phyloP scores from a whole-genome alignment of 352 stramenopile genomes.

The Globisporangium nodosum region DNA sequence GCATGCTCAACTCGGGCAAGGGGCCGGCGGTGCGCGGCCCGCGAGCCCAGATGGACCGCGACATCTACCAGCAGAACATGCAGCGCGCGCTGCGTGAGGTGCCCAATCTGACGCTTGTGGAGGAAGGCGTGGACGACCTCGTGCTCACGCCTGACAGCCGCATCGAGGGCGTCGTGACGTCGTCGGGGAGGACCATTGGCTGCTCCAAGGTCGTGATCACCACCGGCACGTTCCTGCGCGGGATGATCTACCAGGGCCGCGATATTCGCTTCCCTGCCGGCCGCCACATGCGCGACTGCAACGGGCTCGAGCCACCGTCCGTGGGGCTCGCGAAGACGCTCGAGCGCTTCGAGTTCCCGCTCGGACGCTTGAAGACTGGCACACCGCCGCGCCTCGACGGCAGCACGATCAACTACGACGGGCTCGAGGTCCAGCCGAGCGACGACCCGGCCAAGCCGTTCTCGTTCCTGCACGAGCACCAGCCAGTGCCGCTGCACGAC shows the following conservation, averaged over 20 bases:
- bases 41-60: constrained; percentile 95
- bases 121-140: constrained; percentile 95
- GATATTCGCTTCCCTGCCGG: constrained; percentile 91
- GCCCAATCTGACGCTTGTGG: constrained; percentile 90
- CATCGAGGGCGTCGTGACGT: constrained; percentile 62
- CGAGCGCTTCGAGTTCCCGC: constrained; percentile 88
- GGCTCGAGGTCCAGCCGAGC: constrained; percentile 88
- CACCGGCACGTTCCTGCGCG: constrained; percentile 97
- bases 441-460: constrained; percentile 91
- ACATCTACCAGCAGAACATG: constrained; percentile 96
- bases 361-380: constrained; percentile 96
- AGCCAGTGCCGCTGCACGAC: constrained; percentile 56
- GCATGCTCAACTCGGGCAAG: constrained; percentile 95
- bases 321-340: constrained; percentile 93
- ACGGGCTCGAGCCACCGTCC: constrained; percentile 91
- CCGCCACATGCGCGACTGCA: constrained; percentile 84
- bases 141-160: constrained; percentile 56
- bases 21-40: constrained; percentile 85
- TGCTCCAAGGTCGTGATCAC: constrained; percentile 91
- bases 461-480: constrained; percentile 91
- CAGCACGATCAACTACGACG: constrained; percentile 94
- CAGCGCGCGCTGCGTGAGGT: constrained; percentile 69
- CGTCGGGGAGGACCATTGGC: constrained; percentile 45
- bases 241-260: constrained; percentile 94
- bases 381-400: constrained; percentile 96